Base-by-base conservation (phyloP, 2,329 filamentous ascomycete species). In the Ceratocystis cubensis region DNA sequence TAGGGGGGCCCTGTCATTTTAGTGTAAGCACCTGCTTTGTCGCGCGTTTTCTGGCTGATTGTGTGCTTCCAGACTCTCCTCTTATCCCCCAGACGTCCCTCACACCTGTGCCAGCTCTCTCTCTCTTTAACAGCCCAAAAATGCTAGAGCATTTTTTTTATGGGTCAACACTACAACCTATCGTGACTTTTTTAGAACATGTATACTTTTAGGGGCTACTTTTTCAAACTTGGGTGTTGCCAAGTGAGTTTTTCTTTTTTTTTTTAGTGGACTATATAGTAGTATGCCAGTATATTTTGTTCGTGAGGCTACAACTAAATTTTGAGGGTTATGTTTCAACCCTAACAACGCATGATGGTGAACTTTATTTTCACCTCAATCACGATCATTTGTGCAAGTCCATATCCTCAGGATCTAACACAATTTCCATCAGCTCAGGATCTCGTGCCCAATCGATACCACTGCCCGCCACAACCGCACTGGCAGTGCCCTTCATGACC, bases 391-490 rank as follows among this genome's bases (percentile, higher is more conserved):
- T 13, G 37, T 41, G 10, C 37, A 13, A 62, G 17, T 62, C 15
- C n/a, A 45, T 59, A 30, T 75, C 75, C 69, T 87, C 84, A 10
- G 79, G 77, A 72, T 89, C 90, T 69, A 95, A 78, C 30, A 96
- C 89, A 69, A 93, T 79, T 63, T 84, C 82, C 67, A 83, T 80
- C 69, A 96, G 76, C 68, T 79, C 80, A 64, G 85, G 81, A 74
- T 95, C 85, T 50, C 82, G 78, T 13, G 84, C 85, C 91, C 91
- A 96, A 72, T 95, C 86, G 65, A 94, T 79, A 61, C 91, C 91
- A 74, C 90, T 95, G 2, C 88, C 89, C 4, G 85, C 88, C 61
- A 96, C 82, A 66, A 91, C 81, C 20, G 88, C 89, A 72, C 88
- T 88, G n/a, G 88, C 81, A 53, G 91, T 84, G 28, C 84, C 88